phyloP scores from a whole-genome alignment of 768 basidiomycete genomes.

The Termitomyces bulborhizus region DNA sequence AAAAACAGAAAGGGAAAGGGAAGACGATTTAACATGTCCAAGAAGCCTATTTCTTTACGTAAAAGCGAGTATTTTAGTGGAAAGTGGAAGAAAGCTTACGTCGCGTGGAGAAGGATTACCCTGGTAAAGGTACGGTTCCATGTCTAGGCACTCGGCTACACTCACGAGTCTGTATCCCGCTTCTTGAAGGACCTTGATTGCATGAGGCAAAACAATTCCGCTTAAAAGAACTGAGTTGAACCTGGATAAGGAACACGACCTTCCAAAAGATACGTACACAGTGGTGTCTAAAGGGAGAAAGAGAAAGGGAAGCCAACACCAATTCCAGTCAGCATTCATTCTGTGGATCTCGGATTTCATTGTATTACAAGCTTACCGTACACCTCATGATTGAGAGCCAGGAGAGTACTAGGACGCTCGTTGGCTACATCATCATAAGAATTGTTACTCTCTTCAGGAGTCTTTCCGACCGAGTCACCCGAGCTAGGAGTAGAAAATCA shows the following conservation, averaged over 20 bases:
- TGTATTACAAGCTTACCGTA: constrained; percentile 12
- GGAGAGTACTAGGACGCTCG: constrained; percentile 22
- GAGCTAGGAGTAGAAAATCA: constrained; percentile 17
- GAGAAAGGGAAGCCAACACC: neutral
- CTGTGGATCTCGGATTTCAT: too few relatives aligned
- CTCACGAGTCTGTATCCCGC: constrained; percentile 34
- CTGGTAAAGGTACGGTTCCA: constrained; percentile 24
- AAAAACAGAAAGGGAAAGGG: too few relatives aligned
- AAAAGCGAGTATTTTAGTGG: neutral
- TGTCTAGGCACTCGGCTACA: constrained; percentile 31
- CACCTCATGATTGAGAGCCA: constrained; percentile 34
- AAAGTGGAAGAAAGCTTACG: constrained; percentile 16
- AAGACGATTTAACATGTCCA: neutral
- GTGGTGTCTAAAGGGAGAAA: constrained; percentile 14
- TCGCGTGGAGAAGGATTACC: constrained; percentile 21
- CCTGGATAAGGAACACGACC: neutral
- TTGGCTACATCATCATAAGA: constrained; percentile 20
- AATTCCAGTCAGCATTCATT: neutral
- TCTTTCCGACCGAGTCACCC: constrained; percentile 29
- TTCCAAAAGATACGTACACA: constrained; percentile 10
- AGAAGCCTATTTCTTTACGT: neutral
- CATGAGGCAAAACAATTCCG: constrained; percentile 27
- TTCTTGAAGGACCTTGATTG: constrained; percentile 25
- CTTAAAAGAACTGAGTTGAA: constrained; percentile 3
- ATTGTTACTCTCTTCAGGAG: constrained; percentile 19